A percentile compares a stretch with the other conserved stretches of the same genome.
Conservation (phyloP, 176 grass and related monocot species). For the Saccharum officinarum region DNA sequence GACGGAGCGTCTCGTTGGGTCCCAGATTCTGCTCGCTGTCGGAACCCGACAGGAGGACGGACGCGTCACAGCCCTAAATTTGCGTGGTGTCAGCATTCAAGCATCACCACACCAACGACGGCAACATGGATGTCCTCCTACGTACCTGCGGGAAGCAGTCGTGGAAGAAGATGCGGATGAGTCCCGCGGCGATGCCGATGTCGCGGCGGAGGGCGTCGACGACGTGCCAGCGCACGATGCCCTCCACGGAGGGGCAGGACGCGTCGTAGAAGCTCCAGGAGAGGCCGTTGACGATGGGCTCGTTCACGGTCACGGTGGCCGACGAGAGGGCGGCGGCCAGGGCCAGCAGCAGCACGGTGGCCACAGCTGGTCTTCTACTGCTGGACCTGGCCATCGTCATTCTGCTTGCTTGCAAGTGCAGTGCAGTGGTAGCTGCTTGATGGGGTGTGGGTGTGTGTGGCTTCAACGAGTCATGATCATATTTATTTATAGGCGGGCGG, state of each 20-base stretch:
- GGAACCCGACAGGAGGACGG: constrained; percentile 34
- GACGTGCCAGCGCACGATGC: constrained; percentile 34
- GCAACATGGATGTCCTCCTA: background rate
- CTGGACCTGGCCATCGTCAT: background rate
- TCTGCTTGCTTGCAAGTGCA: too few relatives aligned
- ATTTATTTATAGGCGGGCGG: background rate
- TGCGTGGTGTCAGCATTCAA: too few relatives aligned
- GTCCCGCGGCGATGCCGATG: constrained; percentile 39
- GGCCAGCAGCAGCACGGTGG: too few relatives aligned
- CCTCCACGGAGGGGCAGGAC: constrained; percentile 34
- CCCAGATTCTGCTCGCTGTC: constrained; percentile 5
- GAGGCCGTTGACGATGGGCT: constrained; percentile 24
- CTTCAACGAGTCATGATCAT: background rate
- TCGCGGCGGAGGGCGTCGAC: constrained; percentile 21
- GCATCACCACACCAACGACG: too few relatives aligned
- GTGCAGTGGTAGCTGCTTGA: background rate
- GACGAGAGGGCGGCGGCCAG: background rate
- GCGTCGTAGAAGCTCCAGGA: constrained; percentile 42
- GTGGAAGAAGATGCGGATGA: constrained; percentile 61
- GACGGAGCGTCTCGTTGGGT: constrained; percentile 44
- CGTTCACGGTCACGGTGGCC: background rate
- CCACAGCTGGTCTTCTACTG: background rate
- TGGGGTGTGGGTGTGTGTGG: background rate
- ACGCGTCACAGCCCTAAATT: constrained; percentile 53
- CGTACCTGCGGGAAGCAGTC: constrained; percentile 60